Conservation (phyloP, 2,329 filamentous ascomycete species). For the Neofusicoccum sp. region DNA sequence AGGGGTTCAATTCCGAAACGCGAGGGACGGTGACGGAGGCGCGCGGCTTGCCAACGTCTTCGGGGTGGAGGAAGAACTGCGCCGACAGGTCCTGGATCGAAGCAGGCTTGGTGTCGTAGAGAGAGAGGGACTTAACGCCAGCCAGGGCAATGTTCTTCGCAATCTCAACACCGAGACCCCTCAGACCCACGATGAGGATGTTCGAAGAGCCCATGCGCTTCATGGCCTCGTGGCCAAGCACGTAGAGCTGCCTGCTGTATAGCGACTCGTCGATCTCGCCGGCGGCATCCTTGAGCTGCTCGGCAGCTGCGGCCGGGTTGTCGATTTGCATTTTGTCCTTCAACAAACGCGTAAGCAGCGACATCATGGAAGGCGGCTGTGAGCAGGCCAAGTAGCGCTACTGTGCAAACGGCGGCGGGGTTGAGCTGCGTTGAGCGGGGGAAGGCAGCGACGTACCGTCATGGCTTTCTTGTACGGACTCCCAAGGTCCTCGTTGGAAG, state of each 20-base stretch:
- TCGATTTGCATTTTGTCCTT: slow-evolving; percentile 64
- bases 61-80: slow-evolving; percentile 89
- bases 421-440: background rate
- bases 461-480: slow-evolving; percentile 41
- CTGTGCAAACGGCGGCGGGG: slow-evolving; percentile 6
- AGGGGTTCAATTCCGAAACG: slow-evolving; percentile 92
- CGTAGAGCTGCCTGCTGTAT: slow-evolving; percentile 68
- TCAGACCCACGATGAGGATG: slow-evolving; percentile 85
- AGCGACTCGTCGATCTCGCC: slow-evolving; percentile 67
- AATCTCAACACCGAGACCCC: slow-evolving; percentile 94
- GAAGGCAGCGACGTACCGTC: slow-evolving; percentile 31
- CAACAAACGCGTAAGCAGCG: slow-evolving; percentile 2
- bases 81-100: slow-evolving; percentile 87
- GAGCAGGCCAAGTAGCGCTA: background rate
- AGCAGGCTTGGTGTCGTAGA: slow-evolving; percentile 85
- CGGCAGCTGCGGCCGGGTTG: slow-evolving; percentile 55
- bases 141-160: slow-evolving; percentile 98
- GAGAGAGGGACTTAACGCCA: slow-evolving; percentile 93
- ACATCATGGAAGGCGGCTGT: background rate
- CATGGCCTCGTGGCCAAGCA: slow-evolving; percentile 81
- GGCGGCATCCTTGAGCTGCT: slow-evolving; percentile 57
- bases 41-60: slow-evolving; percentile 89
- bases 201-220: slow-evolving; percentile 98
- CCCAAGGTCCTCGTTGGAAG: slow-evolving; percentile 37
- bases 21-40: slow-evolving; percentile 83